Base-by-base conservation (phyloP, 805 yeast species). In the Wickerhamiella bombiphila region DNA sequence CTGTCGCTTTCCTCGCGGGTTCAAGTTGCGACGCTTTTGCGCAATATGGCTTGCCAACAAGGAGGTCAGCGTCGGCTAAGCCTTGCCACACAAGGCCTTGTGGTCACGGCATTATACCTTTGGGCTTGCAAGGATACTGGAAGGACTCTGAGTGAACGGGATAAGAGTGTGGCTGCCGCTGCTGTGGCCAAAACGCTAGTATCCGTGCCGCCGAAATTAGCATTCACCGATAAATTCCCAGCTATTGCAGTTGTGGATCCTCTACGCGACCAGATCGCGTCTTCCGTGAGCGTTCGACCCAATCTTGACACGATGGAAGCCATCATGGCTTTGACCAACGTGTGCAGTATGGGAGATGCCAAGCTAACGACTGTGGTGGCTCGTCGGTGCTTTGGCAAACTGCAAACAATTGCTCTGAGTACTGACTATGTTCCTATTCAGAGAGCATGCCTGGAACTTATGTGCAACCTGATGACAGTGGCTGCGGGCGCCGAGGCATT, bases 311-410 rank as follows among this genome's bases (percentile, higher is more conserved):
- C 66, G 16, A 69, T 66, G 45, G 78, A 74, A 47, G 60, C 75
- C 0, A 56, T 80, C 29, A 51, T 76, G 17, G 81, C 86, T 0
- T 61, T 80, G 21, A 80, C 88, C 1, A 80, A 80, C 53, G 45
- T 77, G 5, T 69, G 82, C 0, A 65, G 81, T 0, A 42, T 64
- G 2, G 61, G 59, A 31, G 61, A 60, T 8, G 59, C 63, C 3
- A 55, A 54, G 11, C 55, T 63, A 25, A 63, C 65, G 7, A 57
- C 66, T 20, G 60, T 54, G 9, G 57, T 65, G 4, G 53, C 57
- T 32, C 54, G 60, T 3, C 53, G 59, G 5, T 58, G 64, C 35
- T 72, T 75, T 68, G 47, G 62, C 1, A 61, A 61, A 20, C 61
- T 76, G 11, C 71, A 67, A 42, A 13, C 11, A 9, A 53, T 53